These are phyloP conservation scores for Saccharomyces hybrid DNA, from an alignment of 1,139 yeast species.

Conservation along the genomic window DNA sequence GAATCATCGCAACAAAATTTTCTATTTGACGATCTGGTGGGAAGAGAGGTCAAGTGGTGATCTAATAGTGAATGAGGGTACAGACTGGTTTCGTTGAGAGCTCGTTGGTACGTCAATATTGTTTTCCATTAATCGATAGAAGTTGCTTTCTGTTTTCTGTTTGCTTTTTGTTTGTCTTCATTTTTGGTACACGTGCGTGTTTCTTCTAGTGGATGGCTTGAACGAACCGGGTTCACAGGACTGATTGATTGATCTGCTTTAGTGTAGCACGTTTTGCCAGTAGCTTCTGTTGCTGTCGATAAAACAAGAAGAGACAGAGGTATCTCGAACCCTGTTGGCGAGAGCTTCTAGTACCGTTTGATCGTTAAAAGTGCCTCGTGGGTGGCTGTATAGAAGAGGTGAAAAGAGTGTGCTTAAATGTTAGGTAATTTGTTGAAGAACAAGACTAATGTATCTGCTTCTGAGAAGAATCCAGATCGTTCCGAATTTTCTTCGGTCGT, in stretches of 20 bases:
- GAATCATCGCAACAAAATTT: not conserved
- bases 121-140: not conserved
- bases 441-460: not conserved
- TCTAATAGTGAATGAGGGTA: not conserved
- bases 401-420: constrained; percentile 1
- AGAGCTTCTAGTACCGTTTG: not conserved
- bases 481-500: not conserved
- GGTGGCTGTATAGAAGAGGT: not conserved
- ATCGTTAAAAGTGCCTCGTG: not conserved
- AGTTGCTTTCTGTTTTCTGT: not conserved
- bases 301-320: not conserved
- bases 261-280: not conserved
- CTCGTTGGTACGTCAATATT: not conserved
- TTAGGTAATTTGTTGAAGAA: constrained; percentile 5
- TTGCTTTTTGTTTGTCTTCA: not conserved
- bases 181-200: not conserved
- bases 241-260: not conserved
- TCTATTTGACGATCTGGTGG: not conserved
- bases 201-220: not conserved
- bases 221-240: not conserved
- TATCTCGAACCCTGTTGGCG: not conserved
- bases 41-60: not conserved
- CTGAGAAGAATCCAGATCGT: not conserved
- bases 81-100: not conserved
- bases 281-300: not conserved